Base-by-base conservation (phyloP, 495 filamentous ascomycete species). In the Aspergillus olivimuriae region DNA sequence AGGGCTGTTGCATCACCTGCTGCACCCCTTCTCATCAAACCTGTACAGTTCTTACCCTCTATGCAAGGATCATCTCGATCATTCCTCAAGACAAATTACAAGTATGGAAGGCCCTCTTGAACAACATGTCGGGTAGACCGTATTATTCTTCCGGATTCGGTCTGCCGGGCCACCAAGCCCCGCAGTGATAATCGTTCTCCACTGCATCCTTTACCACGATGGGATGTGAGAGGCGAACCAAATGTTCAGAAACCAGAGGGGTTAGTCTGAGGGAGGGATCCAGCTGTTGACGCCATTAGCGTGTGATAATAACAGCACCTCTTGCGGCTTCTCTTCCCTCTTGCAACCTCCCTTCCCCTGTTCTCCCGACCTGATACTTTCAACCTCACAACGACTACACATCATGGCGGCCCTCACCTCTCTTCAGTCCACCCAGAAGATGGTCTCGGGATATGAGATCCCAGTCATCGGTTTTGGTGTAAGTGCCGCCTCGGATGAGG, bases 371-470 rank as follows among this genome's bases (percentile, higher is more conserved):
- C n/a, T n/a, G n/a, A n/a, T n/a, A n/a, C n/a, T n/a, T n/a, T n/a
- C n/a, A n/a, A n/a, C n/a, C n/a, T n/a, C n/a, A n/a, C 14, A 10
- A 10, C 23, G 19, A 41, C 24, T 28, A 11, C 11, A 5, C 33
- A 46, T 18, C 39, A 85, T 86, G 82, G 63, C 82, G 3, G 51
- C 65, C 8, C 65, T 83, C 24, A 72, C 62, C 18, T 73, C n/a
- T n/a, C n/a, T 89, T 55, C 73, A 82, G 49, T 79, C 81, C 11
- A 83, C 73, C 28, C 67, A 81, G 50, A 81, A 78, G 55, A 68
- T 91, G 63, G 77, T 78, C 48, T 88, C 86, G 34, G 87, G 87
- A 41, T 82, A 82, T 58, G 78, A 88, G 44, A 88, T 94, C 28
- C 87, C 87, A 0, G 61, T 74, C 8, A 53, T 91, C 28, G 87